Base-by-base conservation (phyloP, 75 land plant genomes). In the Pinus taeda region DNA sequence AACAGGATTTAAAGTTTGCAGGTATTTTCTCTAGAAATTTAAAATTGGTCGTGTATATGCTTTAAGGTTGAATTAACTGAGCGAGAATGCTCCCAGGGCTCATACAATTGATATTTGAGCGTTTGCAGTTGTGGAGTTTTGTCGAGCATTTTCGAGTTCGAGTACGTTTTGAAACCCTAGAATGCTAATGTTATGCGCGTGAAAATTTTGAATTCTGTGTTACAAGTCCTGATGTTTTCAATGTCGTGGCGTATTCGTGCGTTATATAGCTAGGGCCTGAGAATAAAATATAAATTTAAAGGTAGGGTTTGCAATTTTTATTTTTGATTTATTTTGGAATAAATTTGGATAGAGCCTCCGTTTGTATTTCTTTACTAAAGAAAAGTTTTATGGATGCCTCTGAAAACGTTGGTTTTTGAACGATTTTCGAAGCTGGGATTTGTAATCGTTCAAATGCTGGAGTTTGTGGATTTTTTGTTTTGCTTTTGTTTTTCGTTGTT, bases 141-240 rank as follows among this genome's bases (percentile, higher is more conserved):
- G 9, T 69, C 13, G 71, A 37, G 69, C 39, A 15, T 65, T 33
- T 64, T 65, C n/a, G 36, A 24, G 69, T 65, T 18, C 55, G 55
- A 11, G 55, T 49, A 49, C 55, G 55, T 49, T 33, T 69, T 42
- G 71, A 69, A 7, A 45, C 71, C 69, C 69, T 65, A 65, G 69
- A 15, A 15, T 33, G 30, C 30, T 26, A 33, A 37, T 42, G 53
- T 42, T 69, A 30, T 42, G 1, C 42, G 42, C 53, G 24, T 42
- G 12, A 69, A 69, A 9, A n/a, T 18, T 7, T 42, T 20, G 53
- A 36, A 39, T 36, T 36, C 45, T 6, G 36, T 17, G 49, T 42
- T 39, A 18, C 0, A n/a, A 6, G 55, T 11, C 55, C 12, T 62
- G 9, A 15, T 39, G 15, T 20, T 39, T 39, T n/a, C 21, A 69